Percentiles rank a stretch among this genome's conserved stretches.
These are phyloP conservation scores for Chimonanthus praecox DNA, from an alignment of 164 flowering plant genomes.

Conservation along the genomic window DNA sequence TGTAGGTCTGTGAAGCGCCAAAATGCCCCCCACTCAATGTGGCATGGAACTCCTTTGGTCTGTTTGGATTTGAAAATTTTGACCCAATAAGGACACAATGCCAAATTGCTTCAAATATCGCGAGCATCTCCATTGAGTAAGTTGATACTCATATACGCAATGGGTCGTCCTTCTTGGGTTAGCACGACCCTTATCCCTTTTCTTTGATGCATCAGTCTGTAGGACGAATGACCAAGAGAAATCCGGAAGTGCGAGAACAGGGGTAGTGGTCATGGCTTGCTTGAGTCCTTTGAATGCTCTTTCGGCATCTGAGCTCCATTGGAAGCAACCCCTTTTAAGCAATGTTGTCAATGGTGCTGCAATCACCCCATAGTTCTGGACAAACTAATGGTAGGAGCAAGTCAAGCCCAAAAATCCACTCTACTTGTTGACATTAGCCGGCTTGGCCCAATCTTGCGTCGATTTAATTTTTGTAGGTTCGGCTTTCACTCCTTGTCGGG, in stretches of 20 bases:
- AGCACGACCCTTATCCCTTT: background rate
- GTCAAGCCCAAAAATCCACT: slow-evolving; percentile 1
- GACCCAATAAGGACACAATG: background rate
- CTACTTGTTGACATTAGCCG: background rate
- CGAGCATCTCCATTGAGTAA: background rate
- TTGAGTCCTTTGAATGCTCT: background rate
- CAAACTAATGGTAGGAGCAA: background rate
- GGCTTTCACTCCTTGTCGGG: background rate
- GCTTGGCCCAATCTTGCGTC: background rate
- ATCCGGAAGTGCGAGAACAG: background rate
- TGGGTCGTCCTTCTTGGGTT: background rate
- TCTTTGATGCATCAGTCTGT: background rate
- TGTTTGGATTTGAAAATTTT: background rate
- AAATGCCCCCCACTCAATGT: too few relatives aligned
- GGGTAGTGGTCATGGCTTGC: background rate
- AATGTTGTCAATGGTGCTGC: background rate
- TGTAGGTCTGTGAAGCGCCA: too few relatives aligned
- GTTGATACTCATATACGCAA: background rate
- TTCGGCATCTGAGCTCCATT: background rate
- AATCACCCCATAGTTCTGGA: background rate
- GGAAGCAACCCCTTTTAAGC: background rate
- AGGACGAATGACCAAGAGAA: background rate
- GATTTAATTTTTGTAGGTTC: background rate
- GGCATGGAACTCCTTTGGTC: background rate
- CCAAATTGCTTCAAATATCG: background rate